Evolutionary conservation across 2,329 filamentous ascomycete genomes (phyloP), one percentile per base, ranked within the genome.

Genomic region (Knufia petricola): DNA sequence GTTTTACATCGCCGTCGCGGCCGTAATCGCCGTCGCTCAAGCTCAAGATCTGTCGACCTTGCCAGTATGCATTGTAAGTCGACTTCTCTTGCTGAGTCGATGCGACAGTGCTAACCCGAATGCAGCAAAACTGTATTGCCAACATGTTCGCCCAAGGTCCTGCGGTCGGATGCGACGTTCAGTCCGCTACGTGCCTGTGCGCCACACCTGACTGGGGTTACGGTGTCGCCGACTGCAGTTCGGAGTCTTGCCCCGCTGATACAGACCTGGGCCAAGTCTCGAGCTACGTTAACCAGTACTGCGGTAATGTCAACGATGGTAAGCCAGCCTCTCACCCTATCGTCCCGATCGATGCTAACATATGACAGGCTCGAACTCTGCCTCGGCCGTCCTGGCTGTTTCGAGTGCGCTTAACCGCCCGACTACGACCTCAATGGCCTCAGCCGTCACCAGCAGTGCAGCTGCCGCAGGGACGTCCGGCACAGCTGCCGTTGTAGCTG

Each of bases 201-300:
- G 60, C 55, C 30, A 65, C 59, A 46, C 26, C 53, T 19, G 53
- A 73, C 63, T 72, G 72, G 58, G 50, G 57, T 24, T 66, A 61
- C 51, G 71, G 71, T 50, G 62, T 74, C 41, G 68, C 64, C 31
- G 71, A 74, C 59, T 74, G 71, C 63, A 67, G 67, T 34, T 39
- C 55, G 13, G 52, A 71, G 58, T 66, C 69, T 28, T 74, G 71
- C 58, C 65, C 66, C 9, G 10, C 40, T 37, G 57, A 52, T 12
- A 64, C 67, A 20, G 60, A 69, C 50, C 51, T 64, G 9, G 48
- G 52, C 41, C 40, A 55, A 12, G 64, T 69, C 40, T 53, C 66
- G 30, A 31, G 55, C 1, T 63, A 60, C 41, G 68, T 64, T 34
- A 51, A 62, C n/a, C 50, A 52, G 20, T 60, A 65, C 50, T 71